Base-by-base conservation (phyloP, 768 basidiomycete species). In the Sporobolomyces roseus region DNA sequence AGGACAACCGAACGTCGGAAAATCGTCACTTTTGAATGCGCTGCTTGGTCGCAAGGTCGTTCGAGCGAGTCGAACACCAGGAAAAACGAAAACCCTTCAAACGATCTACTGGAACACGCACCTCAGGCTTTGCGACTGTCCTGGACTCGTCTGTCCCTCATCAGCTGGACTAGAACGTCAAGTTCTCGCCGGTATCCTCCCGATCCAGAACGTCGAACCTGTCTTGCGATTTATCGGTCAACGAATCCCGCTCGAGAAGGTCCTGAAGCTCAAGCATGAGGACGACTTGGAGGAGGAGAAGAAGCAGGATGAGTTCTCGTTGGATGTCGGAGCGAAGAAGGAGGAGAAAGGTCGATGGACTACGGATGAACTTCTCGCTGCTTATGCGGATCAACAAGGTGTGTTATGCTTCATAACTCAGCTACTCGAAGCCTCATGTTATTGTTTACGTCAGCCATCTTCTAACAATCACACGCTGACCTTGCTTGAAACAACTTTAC, bases 81-180 rank as follows among this genome's bases (percentile, higher is more conserved):
- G 91, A 58, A 93, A 93, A 63, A 75, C 74, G 19, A 76, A 76
- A 51, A 66, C 70, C 0, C 62, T 76, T 10, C 52, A 97, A 78
- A 97, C 93, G 0, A 83, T 94, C 49, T 94, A 88, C 78, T 90
- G 88, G 87, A 91, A 90, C 30, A 79, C 83, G 2, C 86, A 91
- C 68, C 84, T 98, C 68, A 88, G 91, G 52, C 83, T 98, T 13
- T 91, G 92, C 43, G 94, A 98, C 78, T 98, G 94, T 75, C 94
- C 94, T 0, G 94, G 94, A 14, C 84, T 98, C 21, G 91, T 97
- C 4, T 87, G 94, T 82, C 94, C 94, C 13, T 88, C 86, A 68
- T 83, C 83, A 74, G 84, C 88, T 7, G 89, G 87, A 13, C 86
- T 91, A 85, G 90, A 92, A 78, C 84, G 87, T 76, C 91, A 93